Evolutionary conservation across 352 stramenopile genomes (phyloP).

Genomic region (Hyaloperonospora arabidopsidis): DNA sequence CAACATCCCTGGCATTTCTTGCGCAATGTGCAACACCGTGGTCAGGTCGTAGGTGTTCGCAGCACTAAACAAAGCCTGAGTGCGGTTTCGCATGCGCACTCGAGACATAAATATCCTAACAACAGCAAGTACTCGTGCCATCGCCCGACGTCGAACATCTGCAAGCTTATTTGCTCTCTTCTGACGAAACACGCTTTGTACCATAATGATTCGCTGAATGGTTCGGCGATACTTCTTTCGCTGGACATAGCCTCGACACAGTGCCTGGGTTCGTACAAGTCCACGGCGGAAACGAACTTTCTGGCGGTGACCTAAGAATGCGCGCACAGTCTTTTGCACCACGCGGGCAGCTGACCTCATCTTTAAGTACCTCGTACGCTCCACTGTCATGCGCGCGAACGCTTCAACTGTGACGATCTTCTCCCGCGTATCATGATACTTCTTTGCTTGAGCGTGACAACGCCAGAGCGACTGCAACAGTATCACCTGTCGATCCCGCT

Average conservation of each 20-base stretch:
- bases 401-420: slow-evolving; percentile 63
- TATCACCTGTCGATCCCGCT: slow-evolving; percentile 41
- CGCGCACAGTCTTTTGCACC: slow-evolving; percentile 66
- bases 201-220: slow-evolving; percentile 42
- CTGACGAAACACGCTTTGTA: slow-evolving; percentile 73
- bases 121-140: slow-evolving; percentile 63
- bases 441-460: slow-evolving; percentile 42
- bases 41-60: slow-evolving; percentile 75
- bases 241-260: slow-evolving; percentile 50
- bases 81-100: slow-evolving; percentile 78
- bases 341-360: slow-evolving; percentile 40
- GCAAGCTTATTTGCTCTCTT: slow-evolving; percentile 45
- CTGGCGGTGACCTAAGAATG: slow-evolving; percentile 51
- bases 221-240: slow-evolving; percentile 53
- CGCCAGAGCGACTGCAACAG: slow-evolving; percentile 79
- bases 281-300: slow-evolving; percentile 59
- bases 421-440: slow-evolving; percentile 48
- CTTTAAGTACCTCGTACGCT: slow-evolving; percentile 47
- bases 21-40: slow-evolving; percentile 69
- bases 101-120: slow-evolving; percentile 71
- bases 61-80: slow-evolving; percentile 65
- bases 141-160: slow-evolving; percentile 46
- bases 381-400: slow-evolving; percentile 59
- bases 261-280: slow-evolving; percentile 63
- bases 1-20: slow-evolving; percentile 74